Evolutionary conservation across 2,329 filamentous ascomycete genomes (phyloP), one percentile per base, ranked within the genome.

Genomic region (Aspergillus ibericus): DNA sequence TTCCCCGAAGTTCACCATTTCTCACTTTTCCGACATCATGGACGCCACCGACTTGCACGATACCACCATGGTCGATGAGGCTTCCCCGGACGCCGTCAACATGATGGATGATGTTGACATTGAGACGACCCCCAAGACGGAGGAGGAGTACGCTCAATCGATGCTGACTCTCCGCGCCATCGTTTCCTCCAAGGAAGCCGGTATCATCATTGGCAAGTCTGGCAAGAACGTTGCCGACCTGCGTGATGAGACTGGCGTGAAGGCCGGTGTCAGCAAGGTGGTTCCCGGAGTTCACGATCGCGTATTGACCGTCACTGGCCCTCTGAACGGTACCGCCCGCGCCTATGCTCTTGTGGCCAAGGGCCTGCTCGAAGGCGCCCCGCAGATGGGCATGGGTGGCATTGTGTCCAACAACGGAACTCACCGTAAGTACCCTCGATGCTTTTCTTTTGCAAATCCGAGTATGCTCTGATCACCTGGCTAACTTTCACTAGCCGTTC

Each of bases 181-280:
- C 75, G 95, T 99, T 67, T 97, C 95, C 34, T 97, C 95, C 76
- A 98, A 98, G 82, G 95, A 99, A 80, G 95, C 95, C 60, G 95
- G 95, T 73, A 92, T 99, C 70, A 98, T 99, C 78, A 99, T 99
- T 77, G 95, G 95, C 78, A 99, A 99, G 81, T 92, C 89, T 58
- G 95, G 95, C 74, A 96, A 98, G 84, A 98, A 99, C 72, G 95
- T 99, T 56, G 95, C 95, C 49, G 93, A 98, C 72, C 85, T 99
- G 63, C 89, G 95, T 73, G 93, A 99, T 71, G 93, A 98, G 81
- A 99, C 95, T 66, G 95, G 93, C 60, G 95, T 99, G 70, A 96
- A 96, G 80, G 95, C 95, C 61, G 95, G 95, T 66, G 95, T 99
- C 65, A 97, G 93, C 85, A 99, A 99, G 82, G 95, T 98, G 55